Evolutionary conservation across 176 grass and related monocot genomes (phyloP), one percentile per base, ranked within the genome.

Genomic region (Tillandsia fasciculata): DNA sequence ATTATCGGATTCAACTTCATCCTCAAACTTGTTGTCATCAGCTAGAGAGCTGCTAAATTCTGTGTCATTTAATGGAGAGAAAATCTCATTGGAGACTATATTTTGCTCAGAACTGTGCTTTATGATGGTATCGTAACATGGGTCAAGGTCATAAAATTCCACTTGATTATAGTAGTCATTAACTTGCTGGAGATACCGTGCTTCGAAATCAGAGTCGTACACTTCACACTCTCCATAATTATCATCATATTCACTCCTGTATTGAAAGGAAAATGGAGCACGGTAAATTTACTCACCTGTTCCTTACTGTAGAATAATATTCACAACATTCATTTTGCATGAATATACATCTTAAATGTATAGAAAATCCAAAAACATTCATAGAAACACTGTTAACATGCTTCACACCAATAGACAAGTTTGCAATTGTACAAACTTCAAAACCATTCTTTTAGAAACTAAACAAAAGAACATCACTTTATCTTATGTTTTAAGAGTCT

Each of bases 1-100:
- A 86, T 90, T 87, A 71, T 93, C 85, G 70, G 70, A 75, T 85
- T 99, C 94, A 59, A 50, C 78, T 81, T 90, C 89, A 79, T 93
- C 82, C 15, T 99, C 89, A 74, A 81, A 42, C 88, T 90, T 93
- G 58, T 87, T 93, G 58, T 74, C 22, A 53, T 64, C 56, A 11
- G 74, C 54, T 65, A 72, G 48, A 71, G 70, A 68, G 51, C 49
- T 64, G 27, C 72, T 54, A 33, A 78, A 80, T 74, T 72, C 76
- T 65, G 63, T 74, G 65, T 82, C 84, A 81, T 71, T 47, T 4
- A 27, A 33, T 47, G 59, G 49, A 63, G 80, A 64, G 42, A 58
- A 82, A 63, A 64, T 51, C 9, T 87, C 82, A 72, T 93, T 80
- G 29, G 77, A 71, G 71, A 53, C 79, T 58, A 79, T 76, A 64